Evolutionary conservation across 169 alveolate species (phyloP), one percentile per base, ranked within the genome.

Genomic region (Plasmodium fragile): DNA sequence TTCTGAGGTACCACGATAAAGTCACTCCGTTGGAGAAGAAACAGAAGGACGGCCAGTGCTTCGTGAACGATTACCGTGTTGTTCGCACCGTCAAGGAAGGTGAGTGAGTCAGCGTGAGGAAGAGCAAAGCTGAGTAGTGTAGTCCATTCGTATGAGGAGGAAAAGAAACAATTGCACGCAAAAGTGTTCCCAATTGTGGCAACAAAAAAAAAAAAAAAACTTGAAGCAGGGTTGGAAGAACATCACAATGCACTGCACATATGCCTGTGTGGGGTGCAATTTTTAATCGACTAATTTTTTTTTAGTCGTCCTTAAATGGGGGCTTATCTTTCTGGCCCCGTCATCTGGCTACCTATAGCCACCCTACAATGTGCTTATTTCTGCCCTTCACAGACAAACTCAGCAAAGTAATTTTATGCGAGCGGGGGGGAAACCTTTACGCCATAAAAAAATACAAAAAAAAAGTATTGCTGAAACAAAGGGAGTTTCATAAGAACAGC

Each of bases 391-490:
- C 36, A 83, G 92, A 81, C 36, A 39, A 83, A 70, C 75, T 41
- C 25, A 70, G 53, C 53, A 83, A 83, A 71, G 55, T 83, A 83
- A 70, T 83, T 39, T 39, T 84, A 22, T 84, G 92, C 65, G 92
- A 84, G 39, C 75, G 59, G 25, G 92, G 41, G n/a, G 77, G 55
- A 18, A 75, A 84, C n/a, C 41, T 84, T 18, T 84, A 84, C 79
- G 92, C 73, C 2, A 69, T 84, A 13, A 84, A 84, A 53, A 84
- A 73, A 71, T 84, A 84, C 59, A 55, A 84, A 4, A 84, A 84
- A 84, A 72, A 6, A 13, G 55, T 22, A 8, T 32, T 84, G 16
- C 79, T 45, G 25, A 84, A 84, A 71, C 77, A 84, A 73, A 84
- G 92, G 28, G 92, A 84, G n/a, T 73, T 84, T 72, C 43, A 81